Evolutionary conservation across 2,329 filamentous ascomycete species (phyloP), one percentile per base, ranked within the genome.

Genomic region (Tolypocladium tundrense): DNA sequence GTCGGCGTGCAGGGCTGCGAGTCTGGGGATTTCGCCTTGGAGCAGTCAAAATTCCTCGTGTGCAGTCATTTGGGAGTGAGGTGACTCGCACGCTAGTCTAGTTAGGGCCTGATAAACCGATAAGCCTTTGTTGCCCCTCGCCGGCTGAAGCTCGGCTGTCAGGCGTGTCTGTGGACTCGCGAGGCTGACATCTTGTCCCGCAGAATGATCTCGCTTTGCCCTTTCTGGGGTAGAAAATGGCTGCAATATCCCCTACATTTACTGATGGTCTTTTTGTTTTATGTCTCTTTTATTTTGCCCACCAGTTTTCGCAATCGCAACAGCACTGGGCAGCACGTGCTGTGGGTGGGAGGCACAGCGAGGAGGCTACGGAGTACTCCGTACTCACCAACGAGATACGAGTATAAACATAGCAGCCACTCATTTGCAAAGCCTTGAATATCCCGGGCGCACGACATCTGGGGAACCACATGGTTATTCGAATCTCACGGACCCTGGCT

Each of bases 21-120:
- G 41, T 57, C 53, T 56, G 62, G 60, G 61, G 63, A 70, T 70
- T 73, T 73, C 65, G 65, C 63, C 66, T 67, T 67, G 65, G 65
- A 63, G 68, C 65, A 64, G 70, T 68, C 69, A 74, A 75, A 73
- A 73, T 75, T 75, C 70, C 66, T 73, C 71, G 70, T 75, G 73
- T 72, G 72, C 68, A 71, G 65, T 67, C 64, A 68, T 63, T 66
- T 58, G 59, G 61, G 60, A 62, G 63, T 61, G 64, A 65, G 69
- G 68, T 73, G 71, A 75, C 69, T 73, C 69, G 68, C 67, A 68
- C 68, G 66, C 73, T 75, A 75, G 64, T 37, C 71, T 69, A 16
- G 21, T 64, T 69, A 52, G 8, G 68, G 64, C 3, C 42, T 52
- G 73, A 75, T 75, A 75, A 69, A 59, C 52, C 59, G 73, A 75